A percentile compares a stretch with the other conserved stretches of the same genome.
Evolutionary conservation across 495 filamentous ascomycete species (phyloP).

Genomic region (Paragyromitra xinjiangensis): DNA sequence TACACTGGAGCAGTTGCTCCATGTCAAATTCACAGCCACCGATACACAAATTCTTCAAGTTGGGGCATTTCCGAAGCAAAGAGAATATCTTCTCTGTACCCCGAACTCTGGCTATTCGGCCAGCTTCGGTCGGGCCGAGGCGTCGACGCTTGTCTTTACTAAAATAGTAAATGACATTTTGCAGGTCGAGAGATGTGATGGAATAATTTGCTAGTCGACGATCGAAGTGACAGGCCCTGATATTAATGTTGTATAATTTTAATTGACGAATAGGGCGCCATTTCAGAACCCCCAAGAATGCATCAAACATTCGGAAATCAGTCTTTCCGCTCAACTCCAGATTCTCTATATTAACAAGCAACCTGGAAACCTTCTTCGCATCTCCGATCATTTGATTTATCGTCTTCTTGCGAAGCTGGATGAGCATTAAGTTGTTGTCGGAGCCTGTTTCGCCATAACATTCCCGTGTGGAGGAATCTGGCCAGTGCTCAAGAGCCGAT

Average conservation of each 20-base stretch:
- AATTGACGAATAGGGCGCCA: constrained; percentile 43
- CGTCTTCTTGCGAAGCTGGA: constrained; percentile 42
- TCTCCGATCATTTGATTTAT: constrained; percentile 37
- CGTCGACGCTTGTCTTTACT: constrained; percentile 43
- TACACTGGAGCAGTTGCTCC: constrained; percentile 38
- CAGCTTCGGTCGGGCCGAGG: constrained; percentile 29
- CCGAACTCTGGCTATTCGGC: constrained; percentile 31
- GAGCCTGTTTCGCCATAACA: constrained; percentile 39
- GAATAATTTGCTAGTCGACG: constrained; percentile 38
- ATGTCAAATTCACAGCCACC: constrained; percentile 39
- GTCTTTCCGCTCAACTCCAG: constrained; percentile 45
- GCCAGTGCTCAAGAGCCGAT: constrained; percentile 44
- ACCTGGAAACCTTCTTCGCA: constrained; percentile 40
- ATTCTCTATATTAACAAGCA: constrained; percentile 35
- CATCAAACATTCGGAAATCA: constrained; percentile 45
- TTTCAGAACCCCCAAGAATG: constrained; percentile 42
- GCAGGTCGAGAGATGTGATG: constrained; percentile 31
- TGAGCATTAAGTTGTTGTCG: constrained; percentile 35
- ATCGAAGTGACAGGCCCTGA: constrained; percentile 47
- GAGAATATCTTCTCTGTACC: constrained; percentile 44
- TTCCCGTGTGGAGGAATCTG: constrained; percentile 39
- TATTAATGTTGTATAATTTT: constrained; percentile 31
- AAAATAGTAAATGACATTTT: constrained; percentile 47
- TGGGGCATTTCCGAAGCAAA: constrained; percentile 37
- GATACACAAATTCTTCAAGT: constrained; percentile 34